Conservation (phyloP, 129 eudicot genomes). For the Solidago caesia region DNA sequence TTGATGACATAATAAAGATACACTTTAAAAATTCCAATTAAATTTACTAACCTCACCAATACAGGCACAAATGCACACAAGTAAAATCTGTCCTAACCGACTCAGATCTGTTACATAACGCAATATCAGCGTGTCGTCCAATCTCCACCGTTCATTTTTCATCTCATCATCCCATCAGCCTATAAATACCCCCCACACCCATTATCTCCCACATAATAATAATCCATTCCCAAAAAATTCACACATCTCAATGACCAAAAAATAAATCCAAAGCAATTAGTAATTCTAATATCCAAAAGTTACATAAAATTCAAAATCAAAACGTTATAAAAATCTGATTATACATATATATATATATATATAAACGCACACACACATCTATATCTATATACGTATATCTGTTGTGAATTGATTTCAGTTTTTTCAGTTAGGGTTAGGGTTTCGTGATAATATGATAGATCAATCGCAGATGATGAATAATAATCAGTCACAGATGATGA, state of each 20-base stretch:
- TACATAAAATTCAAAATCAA: too few relatives aligned
- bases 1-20: too few relatives aligned
- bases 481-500: conserved; percentile 37
- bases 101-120: conserved; percentile 25
- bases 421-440: conserved; percentile 24
- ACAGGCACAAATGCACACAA: background rate
- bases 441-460: conserved; percentile 26
- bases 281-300: background rate
- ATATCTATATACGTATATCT: background rate
- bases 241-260: conserved; percentile 15
- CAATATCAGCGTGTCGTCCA: conserved; percentile 13
- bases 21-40: too few relatives aligned
- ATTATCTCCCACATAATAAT: conserved; percentile 5
- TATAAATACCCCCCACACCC: conserved; percentile 15
- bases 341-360: background rate
- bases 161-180: background rate
- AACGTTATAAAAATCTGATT: too few relatives aligned
- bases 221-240: background rate
- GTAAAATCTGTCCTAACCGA: conserved; percentile 30
- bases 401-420: background rate
- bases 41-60: too few relatives aligned
- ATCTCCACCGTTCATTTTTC: conserved; percentile 23
- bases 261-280: background rate
- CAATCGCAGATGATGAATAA: conserved; percentile 22
- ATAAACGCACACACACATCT: too few relatives aligned